Evolutionary conservation across 176 grass and related monocot species (phyloP).

Genomic region (Ananas comosus): DNA sequence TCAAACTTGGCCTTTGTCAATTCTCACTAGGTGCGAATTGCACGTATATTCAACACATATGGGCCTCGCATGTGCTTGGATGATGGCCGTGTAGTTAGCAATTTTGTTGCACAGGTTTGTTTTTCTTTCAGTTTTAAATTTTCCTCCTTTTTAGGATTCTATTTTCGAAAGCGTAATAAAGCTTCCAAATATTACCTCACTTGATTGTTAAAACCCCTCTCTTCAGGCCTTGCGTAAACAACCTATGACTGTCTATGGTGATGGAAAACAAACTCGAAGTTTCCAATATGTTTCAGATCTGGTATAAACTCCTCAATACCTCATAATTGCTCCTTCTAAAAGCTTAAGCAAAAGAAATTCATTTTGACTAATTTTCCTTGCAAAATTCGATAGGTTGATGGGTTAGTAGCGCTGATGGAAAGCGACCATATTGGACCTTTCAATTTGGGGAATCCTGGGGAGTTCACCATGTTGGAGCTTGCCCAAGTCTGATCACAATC

Average conservation of each 20-base stretch:
- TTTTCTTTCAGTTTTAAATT: neutral
- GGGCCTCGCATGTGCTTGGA: constrained; percentile 95
- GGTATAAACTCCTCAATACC: constrained; percentile 30
- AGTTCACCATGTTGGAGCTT: constrained; percentile 96
- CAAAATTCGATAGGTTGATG: constrained; percentile 56
- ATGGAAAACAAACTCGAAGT: constrained; percentile 95
- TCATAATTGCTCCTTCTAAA: neutral
- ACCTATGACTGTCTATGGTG: constrained; percentile 94
- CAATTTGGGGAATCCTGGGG: constrained; percentile 94
- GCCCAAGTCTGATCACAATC: constrained; percentile 48
- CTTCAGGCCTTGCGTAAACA: constrained; percentile 70
- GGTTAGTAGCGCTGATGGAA: constrained; percentile 82
- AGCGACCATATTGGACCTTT: constrained; percentile 75
- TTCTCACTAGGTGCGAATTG: constrained; percentile 71
- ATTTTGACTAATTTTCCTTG: neutral
- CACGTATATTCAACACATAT: constrained; percentile 93
- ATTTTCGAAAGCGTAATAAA: neutral
- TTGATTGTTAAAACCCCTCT: neutral
- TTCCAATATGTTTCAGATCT: constrained; percentile 97
- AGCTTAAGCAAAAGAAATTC: neutral
- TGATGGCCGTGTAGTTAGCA: constrained; percentile 88
- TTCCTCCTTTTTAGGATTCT: neutral
- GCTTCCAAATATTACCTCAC: neutral
- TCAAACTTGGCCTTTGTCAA: neutral
- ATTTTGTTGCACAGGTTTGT: constrained; percentile 91